Base-by-base conservation (phyloP, 129 eudicot species). In the Centella asiatica region DNA sequence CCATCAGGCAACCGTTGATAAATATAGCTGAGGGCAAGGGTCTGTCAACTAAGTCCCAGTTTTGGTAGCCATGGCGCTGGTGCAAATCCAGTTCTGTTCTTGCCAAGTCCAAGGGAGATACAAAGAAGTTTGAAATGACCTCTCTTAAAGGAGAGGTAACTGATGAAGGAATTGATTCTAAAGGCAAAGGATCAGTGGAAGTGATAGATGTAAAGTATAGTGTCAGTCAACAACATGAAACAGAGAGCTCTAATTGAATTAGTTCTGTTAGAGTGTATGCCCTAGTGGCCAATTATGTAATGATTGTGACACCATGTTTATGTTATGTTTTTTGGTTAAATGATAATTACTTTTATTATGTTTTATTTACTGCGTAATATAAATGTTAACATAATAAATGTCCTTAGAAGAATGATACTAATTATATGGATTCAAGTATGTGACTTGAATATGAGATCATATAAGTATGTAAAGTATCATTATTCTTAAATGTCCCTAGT, bases 21-120 rank as follows among this genome's bases (percentile, higher is more conserved):
- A 68, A 74, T 67, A 67, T 78, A 60, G 95, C 99, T 14, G 96
- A 87, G 53, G 73, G 73, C 45, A 93, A 79, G 76, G 79, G 83
- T 49, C 73, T 82, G 48, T 74, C 84, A 23, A 72, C 80, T 1
- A 78, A 71, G 62, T 51, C 69, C 9, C 88, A 71, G 44, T 75
- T 71, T 58, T 74, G 76, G 74, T 78, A 66, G 42, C 84, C 81
- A 20, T 82, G 84, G 88, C 84, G 88, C 25, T 82, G 84, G 88
- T 82, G 76, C 70, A 47, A 44, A 44, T 60, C 74, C 44, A 61
- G 53, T 29, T 46, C 29, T 14, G 63, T 64, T 55, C 44, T 69
- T 31, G 9, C 18, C 0, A 44, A 40, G 13, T 54, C 19, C 23
- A 68, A 71, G 63, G 81, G 78, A 37, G 77, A 68, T 3, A 74